A percentile compares a stretch with the other conserved stretches of the same genome.
These are phyloP conservation scores for Thraustochytrium sp. DNA, from an alignment of 352 stramenopile species.

Conservation along the genomic window DNA sequence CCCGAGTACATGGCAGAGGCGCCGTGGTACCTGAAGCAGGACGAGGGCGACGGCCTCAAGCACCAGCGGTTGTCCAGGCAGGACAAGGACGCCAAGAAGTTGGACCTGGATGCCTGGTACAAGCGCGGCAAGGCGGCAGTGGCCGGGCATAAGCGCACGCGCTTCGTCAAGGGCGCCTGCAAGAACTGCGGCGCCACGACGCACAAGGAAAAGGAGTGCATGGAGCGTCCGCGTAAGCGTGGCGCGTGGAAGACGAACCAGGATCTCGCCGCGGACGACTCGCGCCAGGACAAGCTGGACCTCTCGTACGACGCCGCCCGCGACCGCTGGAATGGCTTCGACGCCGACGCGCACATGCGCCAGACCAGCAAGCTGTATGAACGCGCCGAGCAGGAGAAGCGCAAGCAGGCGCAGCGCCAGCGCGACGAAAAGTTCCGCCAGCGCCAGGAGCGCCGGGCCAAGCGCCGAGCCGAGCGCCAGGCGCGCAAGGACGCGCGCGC, in stretches of 20 bases:
- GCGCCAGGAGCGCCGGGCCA: constrained; percentile 44
- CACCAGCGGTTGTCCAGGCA: constrained; percentile 52
- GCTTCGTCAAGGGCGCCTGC: constrained; percentile 65
- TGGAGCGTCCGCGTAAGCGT: constrained; percentile 71
- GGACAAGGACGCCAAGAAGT: constrained; percentile 32
- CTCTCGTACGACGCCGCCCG: constrained; percentile 92
- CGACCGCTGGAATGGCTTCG: constrained; percentile 92
- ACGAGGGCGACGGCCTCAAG: constrained; percentile 55
- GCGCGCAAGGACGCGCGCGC: neutral
- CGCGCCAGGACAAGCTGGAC: constrained; percentile 79
- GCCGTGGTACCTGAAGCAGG: constrained; percentile 89
- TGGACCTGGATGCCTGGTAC: constrained; percentile 48
- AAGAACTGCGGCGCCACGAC: constrained; percentile 88
- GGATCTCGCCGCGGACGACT: constrained; percentile 74
- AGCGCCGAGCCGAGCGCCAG: constrained; percentile 48
- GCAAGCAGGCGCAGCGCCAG: constrained; percentile 31
- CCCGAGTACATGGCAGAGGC: constrained; percentile 98
- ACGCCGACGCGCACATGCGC: constrained; percentile 43
- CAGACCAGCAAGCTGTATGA: constrained; percentile 37
- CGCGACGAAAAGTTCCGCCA: constrained; percentile 52
- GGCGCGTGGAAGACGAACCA: constrained; percentile 82
- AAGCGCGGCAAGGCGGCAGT: constrained; percentile 45
- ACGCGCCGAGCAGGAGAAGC: constrained; percentile 46
- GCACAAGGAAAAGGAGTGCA: constrained; percentile 82
- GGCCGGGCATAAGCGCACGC: constrained; percentile 43